Conservation (phyloP, 2,329 filamentous ascomycete genomes). For the Dryadomyces quercus-mongolicae region DNA sequence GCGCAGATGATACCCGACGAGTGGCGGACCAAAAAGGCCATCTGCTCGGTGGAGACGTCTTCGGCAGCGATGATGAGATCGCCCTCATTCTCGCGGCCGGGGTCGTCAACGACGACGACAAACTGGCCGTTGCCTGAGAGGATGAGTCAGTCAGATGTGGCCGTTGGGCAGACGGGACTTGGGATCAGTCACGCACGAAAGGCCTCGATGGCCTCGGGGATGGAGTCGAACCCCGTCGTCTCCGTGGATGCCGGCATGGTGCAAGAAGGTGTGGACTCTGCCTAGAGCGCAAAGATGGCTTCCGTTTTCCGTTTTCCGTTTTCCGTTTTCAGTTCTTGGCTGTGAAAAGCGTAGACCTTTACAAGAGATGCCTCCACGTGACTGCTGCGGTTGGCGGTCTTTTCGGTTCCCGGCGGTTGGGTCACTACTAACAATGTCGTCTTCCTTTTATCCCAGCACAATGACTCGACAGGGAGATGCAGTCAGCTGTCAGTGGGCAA, state of each 20-base stretch:
- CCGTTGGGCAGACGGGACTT: not conserved
- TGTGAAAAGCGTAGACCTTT: no score
- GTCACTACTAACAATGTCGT: no score
- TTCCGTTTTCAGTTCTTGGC: no score
- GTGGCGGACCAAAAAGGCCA: slow-evolving; percentile 92
- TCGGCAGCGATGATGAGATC: slow-evolving; percentile 92
- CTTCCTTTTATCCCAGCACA: no score
- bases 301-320: no score
- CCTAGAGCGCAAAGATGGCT: not conserved
- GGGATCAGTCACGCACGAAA: slow-evolving; percentile 1
- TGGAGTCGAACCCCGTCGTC: slow-evolving; percentile 2
- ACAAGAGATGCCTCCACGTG: no score
- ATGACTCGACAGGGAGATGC: no score
- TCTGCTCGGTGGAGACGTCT: slow-evolving; percentile 73
- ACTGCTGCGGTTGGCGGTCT: no score
- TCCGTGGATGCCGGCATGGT: not conserved
- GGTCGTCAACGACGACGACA: slow-evolving; percentile 88
- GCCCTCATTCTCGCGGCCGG: slow-evolving; percentile 91
- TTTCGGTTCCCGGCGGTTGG: no score
- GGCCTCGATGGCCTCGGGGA: slow-evolving; percentile 5
- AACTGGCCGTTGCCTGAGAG: slow-evolving; percentile 44
- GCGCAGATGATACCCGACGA: slow-evolving; percentile 86
- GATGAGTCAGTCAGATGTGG: not conserved
- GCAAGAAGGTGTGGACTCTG: not conserved
- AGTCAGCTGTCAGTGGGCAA: no score